Conservation (phyloP, 2,329 filamentous ascomycete species). For the Raffaelea arxii region DNA sequence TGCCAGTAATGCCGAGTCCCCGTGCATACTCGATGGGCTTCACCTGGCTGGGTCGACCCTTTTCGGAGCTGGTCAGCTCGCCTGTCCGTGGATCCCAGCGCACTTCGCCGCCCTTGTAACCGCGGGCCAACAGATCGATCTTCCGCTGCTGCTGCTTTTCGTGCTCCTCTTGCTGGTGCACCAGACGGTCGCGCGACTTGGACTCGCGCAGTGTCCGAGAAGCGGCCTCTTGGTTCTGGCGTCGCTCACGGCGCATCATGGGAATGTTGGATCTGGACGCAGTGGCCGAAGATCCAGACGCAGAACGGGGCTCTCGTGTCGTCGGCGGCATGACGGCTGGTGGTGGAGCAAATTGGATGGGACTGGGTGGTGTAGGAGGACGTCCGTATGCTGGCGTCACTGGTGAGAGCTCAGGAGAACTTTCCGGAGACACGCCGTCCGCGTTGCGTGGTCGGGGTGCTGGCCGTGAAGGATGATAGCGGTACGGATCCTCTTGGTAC, state of each 20-base stretch:
- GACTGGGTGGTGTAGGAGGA: not conserved
- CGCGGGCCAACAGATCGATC: conserved; percentile 7
- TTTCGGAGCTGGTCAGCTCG: conserved; percentile 49
- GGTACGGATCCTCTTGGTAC: conserved; percentile 3
- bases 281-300: no score
- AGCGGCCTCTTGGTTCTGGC: conserved; percentile 32
- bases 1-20: conserved; percentile 22
- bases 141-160: conserved; percentile 17
- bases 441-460: conserved; percentile 1
- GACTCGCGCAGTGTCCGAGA: conserved; percentile 26
- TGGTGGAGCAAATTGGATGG: conserved; percentile 38
- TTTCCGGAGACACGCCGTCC: conserved; percentile 43
- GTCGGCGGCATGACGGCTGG: no score
- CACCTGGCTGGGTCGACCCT: conserved; percentile 45
- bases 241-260: conserved; percentile 40
- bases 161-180: conserved; percentile 13
- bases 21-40: conserved; percentile 41
- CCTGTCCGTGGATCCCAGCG: conserved; percentile 59
- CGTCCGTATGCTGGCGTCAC: conserved; percentile 31
- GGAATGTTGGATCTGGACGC: conserved; percentile 30
- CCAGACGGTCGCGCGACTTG: conserved; percentile 25
- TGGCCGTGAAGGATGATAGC: conserved; percentile 4
- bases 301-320: no score
- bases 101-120: conserved; percentile 28
- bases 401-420: conserved; percentile 40